These are phyloP conservation scores for Trichocomaceae sp. DNA, from an alignment of 2,329 filamentous ascomycete genomes.

Conservation along the genomic window DNA sequence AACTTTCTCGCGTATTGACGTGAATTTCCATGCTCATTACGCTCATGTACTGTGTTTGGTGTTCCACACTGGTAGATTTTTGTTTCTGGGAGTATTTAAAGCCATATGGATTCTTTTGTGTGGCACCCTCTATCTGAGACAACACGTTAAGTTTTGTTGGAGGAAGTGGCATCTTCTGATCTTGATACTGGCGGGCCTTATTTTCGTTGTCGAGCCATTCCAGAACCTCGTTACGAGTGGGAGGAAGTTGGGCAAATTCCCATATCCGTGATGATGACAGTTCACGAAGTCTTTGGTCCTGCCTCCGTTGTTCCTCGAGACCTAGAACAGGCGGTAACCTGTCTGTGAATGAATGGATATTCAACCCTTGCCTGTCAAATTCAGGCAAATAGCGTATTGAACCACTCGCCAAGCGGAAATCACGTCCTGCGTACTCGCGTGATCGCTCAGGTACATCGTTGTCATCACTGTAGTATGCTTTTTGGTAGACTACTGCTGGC, in stretches of 20 bases:
- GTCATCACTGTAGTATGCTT: conserved; percentile 78
- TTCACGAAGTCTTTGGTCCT: conserved; percentile 48
- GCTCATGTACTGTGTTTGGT: conserved; percentile 90
- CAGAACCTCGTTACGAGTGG: conserved; percentile 62
- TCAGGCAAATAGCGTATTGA: conserved; percentile 72
- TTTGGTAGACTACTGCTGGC: conserved; percentile 70
- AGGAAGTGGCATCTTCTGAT: neutral
- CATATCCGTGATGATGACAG: conserved; percentile 62
- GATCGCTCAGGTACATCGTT: conserved; percentile 69
- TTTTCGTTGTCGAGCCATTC: conserved; percentile 54
- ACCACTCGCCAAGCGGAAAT: conserved; percentile 70
- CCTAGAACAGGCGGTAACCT: conserved; percentile 42
- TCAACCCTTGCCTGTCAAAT: conserved; percentile 63
- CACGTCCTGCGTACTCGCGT: conserved; percentile 79
- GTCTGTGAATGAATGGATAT: conserved; percentile 50
- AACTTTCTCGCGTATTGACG: conserved; percentile 72
- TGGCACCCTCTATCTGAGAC: conserved; percentile 85
- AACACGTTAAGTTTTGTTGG: conserved; percentile 35
- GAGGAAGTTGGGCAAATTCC: conserved; percentile 68
- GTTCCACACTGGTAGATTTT: conserved; percentile 67
- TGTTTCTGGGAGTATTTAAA: conserved; percentile 80
- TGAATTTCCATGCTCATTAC: conserved; percentile 92
- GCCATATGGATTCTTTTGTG: conserved; percentile 71
- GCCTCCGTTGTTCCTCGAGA: conserved; percentile 45
- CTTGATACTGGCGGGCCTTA: conserved; percentile 15